Evolutionary conservation across 192 early-diverging fungal species (phyloP).

Genomic region (Lobulomyces angularis): DNA sequence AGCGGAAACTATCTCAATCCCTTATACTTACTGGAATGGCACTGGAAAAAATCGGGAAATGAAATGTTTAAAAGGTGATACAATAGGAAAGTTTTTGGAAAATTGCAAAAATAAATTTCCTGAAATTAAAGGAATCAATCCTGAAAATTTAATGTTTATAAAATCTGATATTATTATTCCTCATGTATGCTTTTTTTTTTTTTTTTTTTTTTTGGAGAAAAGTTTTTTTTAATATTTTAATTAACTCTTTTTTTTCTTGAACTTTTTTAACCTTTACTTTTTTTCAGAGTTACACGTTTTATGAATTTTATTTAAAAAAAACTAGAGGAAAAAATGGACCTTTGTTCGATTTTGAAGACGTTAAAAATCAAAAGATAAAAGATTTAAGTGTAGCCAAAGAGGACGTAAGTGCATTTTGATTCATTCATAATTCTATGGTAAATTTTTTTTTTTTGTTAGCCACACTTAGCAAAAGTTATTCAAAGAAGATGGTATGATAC

Average conservation of each 20-base stretch:
- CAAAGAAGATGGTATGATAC: slow-evolving; percentile 79
- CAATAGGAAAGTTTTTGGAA: slow-evolving; percentile 76
- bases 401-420: slow-evolving; percentile 36
- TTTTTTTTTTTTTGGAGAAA: not conserved
- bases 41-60: slow-evolving; percentile 35
- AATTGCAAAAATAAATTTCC: slow-evolving; percentile 69
- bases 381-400: slow-evolving; percentile 81
- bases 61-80: slow-evolving; percentile 71
- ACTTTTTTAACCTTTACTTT: not conserved
- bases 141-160: slow-evolving; percentile 79
- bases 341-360: slow-evolving; percentile 86
- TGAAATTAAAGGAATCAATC: slow-evolving; percentile 64
- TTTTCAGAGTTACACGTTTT: slow-evolving; percentile 43
- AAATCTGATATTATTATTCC: slow-evolving; percentile 96
- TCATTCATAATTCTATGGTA: not conserved
- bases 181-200: slow-evolving; percentile 45
- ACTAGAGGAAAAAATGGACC: slow-evolving; percentile 93
- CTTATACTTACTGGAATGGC: slow-evolving; percentile 94
- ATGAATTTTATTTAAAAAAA: slow-evolving; percentile 93
- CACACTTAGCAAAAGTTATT: slow-evolving; percentile 89
- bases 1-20: slow-evolving; percentile 69
- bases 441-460: slow-evolving; percentile 20
- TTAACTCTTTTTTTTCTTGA: not conserved
- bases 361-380: slow-evolving; percentile 73
- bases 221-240: slow-evolving; percentile 9